phyloP scores from a whole-genome alignment of 305 asterid species.

The Rubia balearica region DNA sequence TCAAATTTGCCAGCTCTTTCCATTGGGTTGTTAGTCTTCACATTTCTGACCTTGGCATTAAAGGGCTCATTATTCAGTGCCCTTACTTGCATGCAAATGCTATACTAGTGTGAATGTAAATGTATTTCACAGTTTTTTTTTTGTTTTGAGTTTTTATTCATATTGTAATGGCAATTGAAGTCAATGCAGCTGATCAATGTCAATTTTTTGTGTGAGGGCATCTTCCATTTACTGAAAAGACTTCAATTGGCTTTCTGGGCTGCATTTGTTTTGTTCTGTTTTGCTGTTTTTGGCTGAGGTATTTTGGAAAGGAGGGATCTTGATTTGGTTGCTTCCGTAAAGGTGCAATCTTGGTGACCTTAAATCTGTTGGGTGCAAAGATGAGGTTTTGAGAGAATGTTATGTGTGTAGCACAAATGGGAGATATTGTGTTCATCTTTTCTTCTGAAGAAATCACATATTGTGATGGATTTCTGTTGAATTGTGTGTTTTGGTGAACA shows the following conservation, averaged over 20 bases:
- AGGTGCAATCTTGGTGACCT: conserved; percentile 15
- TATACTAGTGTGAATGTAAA: conserved; percentile 6
- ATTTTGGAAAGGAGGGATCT: conserved; percentile 5
- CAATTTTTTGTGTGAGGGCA: conserved; percentile 20
- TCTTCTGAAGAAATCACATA: background rate
- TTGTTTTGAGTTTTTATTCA: conserved; percentile 13
- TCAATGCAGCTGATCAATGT: conserved; percentile 18
- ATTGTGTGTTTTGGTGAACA: conserved; percentile 9
- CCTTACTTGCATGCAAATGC: conserved; percentile 13
- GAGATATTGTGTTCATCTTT: conserved; percentile 4
- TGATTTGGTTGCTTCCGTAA: conserved; percentile 16
- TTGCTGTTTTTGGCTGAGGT: conserved; percentile 5
- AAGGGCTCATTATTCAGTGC: conserved; percentile 6
- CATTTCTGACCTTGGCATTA: background rate
- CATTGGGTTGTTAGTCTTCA: background rate
- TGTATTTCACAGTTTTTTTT: conserved; percentile 2
- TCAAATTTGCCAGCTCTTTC: conserved; percentile 10
- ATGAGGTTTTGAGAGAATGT: background rate
- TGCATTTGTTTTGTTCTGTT: conserved; percentile 17
- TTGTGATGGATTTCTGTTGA: background rate
- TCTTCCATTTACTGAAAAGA: conserved; percentile 15
- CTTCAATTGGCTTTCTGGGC: conserved; percentile 33
- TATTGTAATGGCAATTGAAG: conserved; percentile 15
- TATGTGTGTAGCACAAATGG: conserved; percentile 3
- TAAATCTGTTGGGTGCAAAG: background rate